A percentile compares a stretch with the other conserved stretches of the same genome.
These are phyloP conservation scores for Kwoniella sp. DNA, from an alignment of 768 basidiomycete genomes.

Conservation along the genomic window DNA sequence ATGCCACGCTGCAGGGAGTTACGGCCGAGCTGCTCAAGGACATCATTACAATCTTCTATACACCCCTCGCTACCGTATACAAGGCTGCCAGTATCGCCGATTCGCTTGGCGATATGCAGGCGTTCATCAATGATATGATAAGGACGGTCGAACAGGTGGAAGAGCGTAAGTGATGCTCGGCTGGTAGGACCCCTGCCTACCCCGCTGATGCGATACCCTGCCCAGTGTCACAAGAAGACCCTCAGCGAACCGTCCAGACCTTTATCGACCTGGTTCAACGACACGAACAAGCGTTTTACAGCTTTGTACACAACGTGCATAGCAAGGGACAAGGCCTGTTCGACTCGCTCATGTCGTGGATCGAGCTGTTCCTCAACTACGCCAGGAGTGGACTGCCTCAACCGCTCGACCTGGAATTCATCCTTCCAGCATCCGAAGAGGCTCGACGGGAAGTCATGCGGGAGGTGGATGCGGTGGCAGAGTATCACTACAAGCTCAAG, in stretches of 20 bases:
- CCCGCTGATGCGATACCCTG: neutral
- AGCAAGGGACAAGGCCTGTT: conserved; percentile 93
- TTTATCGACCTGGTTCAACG: conserved; percentile 90
- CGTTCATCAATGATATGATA: conserved; percentile 90
- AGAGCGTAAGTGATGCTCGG: conserved; percentile 58
- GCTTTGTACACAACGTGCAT: conserved; percentile 97
- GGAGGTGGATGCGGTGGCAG: conserved; percentile 83
- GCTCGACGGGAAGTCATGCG: conserved; percentile 71
- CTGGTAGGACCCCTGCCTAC: neutral
- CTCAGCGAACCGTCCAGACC: conserved; percentile 77
- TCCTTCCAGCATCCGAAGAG: conserved; percentile 75
- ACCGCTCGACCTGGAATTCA: conserved; percentile 73
- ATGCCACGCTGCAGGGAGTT: conserved; percentile 65
- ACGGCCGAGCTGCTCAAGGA: conserved; percentile 94
- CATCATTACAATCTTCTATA: conserved; percentile 97
- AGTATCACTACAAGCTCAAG: conserved; percentile 93
- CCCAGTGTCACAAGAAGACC: conserved; percentile 75
- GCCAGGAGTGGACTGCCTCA: conserved; percentile 81
- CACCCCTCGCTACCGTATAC: conserved; percentile 94
- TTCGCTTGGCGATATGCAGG: conserved; percentile 84
- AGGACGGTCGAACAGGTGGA: conserved; percentile 87
- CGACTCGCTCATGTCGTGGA: conserved; percentile 91
- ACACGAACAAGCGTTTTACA: conserved; percentile 93
- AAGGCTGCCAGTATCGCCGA: conserved; percentile 95
- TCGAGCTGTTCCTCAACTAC: conserved; percentile 86